Base-by-base conservation (phyloP, 2,329 filamentous ascomycete species). In the Sporothrix mexicana region DNA sequence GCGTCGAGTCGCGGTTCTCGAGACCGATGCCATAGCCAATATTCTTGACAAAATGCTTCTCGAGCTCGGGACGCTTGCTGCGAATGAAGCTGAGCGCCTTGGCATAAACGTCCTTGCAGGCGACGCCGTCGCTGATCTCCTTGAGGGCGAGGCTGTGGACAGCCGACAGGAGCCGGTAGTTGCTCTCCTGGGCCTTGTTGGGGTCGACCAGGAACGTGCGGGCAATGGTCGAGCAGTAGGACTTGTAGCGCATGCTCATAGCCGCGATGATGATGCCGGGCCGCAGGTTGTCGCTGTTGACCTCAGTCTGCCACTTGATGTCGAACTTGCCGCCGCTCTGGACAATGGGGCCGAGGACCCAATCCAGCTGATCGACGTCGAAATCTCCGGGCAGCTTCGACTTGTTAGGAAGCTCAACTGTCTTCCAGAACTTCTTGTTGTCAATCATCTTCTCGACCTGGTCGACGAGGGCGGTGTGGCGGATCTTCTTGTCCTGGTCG, bases 271-370 rank as follows among this genome's bases (percentile, higher is more conserved):
- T 99, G 77, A 98, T 94, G 53, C 96, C 97, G 0, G 95, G 91
- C 80, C 98, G 94, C 23, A 99, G 86, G 72, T 90, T 86, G 74
- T 93, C 95, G 78, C 93, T 90, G 80, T 97, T 94, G 10, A 94
- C 89, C 73, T 94, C 91, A 1, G 90, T 87, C 12, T 88, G 88
- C 78, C 97, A 91, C 78, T 92, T 93, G 43, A 99, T 85, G 78
- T 99, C 97, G 80, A 97, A 99, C 78, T 93, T 95, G 77, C 96
- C 96, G 77, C 97, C 96, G 79, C 95, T 98, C 84, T 99, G 95
- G 64, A 99, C 91, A 0, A 94, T 90, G 1, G 95, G 95, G 4
- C 93, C 93, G 73, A 97, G 89, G 57, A 93, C 93, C 95, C 96
- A 99, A 82, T 99, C 96, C 71, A 99, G 89, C 79, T 98, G 93